These are phyloP conservation scores for Rhytidhysteron rufulum DNA, from an alignment of 2,329 filamentous ascomycete species.

Conservation along the genomic window DNA sequence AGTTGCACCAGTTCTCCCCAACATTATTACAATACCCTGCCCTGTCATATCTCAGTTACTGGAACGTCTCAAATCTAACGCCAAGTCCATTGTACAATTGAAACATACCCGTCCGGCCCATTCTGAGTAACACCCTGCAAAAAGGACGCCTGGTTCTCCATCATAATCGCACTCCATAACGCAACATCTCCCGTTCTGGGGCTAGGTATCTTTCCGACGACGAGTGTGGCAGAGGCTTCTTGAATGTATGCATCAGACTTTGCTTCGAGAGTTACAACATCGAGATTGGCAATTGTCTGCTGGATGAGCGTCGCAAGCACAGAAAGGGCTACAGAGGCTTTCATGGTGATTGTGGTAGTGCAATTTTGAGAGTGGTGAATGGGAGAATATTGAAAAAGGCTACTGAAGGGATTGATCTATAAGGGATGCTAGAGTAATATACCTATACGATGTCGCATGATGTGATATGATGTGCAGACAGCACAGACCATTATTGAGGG, in stretches of 20 bases:
- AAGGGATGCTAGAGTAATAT: no score
- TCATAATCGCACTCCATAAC: slow-evolving; percentile 22
- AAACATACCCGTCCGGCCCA: slow-evolving; percentile 11
- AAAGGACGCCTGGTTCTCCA: slow-evolving; percentile 18
- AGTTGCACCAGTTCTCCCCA: slow-evolving; percentile 19
- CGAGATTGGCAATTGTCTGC: slow-evolving; percentile 14
- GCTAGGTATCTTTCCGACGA: slow-evolving; percentile 15
- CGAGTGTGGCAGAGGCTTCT: slow-evolving; percentile 18
- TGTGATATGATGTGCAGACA: no score
- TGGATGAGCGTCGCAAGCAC: slow-evolving; percentile 10
- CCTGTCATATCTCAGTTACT: no score
- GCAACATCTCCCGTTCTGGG: slow-evolving; percentile 17
- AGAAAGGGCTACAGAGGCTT: slow-evolving; percentile 7
- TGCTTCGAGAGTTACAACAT: slow-evolving; percentile 15
- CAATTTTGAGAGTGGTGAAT: no score
- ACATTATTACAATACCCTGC: slow-evolving; percentile 14
- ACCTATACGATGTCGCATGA: no score
- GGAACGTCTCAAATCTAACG: no score
- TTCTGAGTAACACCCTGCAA: slow-evolving; percentile 21
- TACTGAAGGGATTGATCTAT: no score
- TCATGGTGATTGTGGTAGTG: no score
- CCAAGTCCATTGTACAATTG: no score
- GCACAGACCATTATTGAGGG: no score
- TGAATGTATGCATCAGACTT: slow-evolving; percentile 11
- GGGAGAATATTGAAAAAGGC: no score